Evolutionary conservation across 208 protist species (phyloP).

Genomic region (Acanthamoeba lenticulata): DNA sequence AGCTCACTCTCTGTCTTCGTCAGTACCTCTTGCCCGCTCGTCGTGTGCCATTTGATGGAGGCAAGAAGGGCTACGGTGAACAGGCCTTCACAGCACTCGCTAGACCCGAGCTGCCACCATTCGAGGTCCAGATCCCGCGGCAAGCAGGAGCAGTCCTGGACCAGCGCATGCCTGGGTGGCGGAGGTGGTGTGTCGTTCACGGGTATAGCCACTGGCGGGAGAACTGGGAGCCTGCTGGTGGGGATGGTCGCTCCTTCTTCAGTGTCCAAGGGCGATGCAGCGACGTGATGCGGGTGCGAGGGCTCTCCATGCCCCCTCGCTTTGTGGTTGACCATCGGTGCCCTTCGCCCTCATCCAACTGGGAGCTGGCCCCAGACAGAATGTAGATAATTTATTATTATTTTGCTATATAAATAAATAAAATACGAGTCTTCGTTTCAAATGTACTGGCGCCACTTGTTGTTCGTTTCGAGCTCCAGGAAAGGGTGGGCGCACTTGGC

Average conservation of each 20-base stretch:
- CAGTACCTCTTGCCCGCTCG: no score
- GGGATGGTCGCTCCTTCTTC: not conserved
- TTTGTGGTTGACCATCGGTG: not conserved
- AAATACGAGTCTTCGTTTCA: no score
- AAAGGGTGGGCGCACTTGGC: not conserved
- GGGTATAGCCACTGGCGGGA: not conserved
- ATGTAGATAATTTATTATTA: no score
- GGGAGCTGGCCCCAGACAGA: not conserved
- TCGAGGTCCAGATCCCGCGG: not conserved
- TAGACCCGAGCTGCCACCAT: not conserved
- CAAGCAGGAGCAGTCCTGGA: not conserved
- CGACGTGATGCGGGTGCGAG: not conserved
- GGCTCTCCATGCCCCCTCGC: not conserved
- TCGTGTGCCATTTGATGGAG: no score
- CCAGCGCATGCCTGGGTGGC: not conserved
- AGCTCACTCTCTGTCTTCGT: no score
- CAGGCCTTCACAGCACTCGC: no score
- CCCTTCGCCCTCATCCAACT: not conserved
- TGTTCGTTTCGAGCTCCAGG: not conserved
- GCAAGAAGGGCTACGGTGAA: no score
- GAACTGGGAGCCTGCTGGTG: not conserved
- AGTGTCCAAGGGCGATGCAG: not conserved
- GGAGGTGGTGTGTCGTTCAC: not conserved
- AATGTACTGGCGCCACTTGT: no score
- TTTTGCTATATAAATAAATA: no score